These are phyloP conservation scores for Amanita exitialis DNA, from an alignment of 768 basidiomycete species.

Conservation along the genomic window DNA sequence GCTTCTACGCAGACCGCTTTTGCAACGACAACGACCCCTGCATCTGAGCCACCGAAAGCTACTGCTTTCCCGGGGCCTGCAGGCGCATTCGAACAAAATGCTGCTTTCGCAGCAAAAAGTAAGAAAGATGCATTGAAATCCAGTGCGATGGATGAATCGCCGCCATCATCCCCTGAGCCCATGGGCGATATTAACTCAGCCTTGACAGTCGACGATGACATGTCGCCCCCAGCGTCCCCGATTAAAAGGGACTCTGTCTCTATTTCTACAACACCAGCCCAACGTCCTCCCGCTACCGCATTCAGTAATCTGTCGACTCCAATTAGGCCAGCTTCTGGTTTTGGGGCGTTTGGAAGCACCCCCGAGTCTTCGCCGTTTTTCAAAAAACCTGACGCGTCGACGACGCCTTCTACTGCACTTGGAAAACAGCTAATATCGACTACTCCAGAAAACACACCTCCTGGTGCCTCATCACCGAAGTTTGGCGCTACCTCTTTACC, in stretches of 20 bases:
- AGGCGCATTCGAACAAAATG: too few species aligned
- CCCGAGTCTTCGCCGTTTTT: slow-evolving; percentile 46
- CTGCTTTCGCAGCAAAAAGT: too few species aligned
- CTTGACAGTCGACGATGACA: slow-evolving; percentile 5
- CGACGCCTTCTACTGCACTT: slow-evolving; percentile 29
- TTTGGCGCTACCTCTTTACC: slow-evolving; percentile 31
- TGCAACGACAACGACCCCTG: not conserved
- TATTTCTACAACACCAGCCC: slow-evolving; percentile 1
- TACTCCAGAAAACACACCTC: slow-evolving; percentile 10
- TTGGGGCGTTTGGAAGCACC: slow-evolving; percentile 38
- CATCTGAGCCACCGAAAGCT: not conserved
- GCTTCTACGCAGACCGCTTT: slow-evolving; percentile 8
- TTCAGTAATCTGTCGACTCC: slow-evolving; percentile 22
- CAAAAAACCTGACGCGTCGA: slow-evolving; percentile 24
- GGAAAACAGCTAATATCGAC: slow-evolving; percentile 3
- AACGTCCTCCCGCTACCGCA: slow-evolving; percentile 10
- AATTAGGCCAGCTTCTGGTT: slow-evolving; percentile 30
- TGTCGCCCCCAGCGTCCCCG: slow-evolving; percentile 9
- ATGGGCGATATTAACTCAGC: not conserved
- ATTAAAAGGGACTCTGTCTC: slow-evolving; percentile 6
- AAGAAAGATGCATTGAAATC: not conserved
- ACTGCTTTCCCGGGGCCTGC: too few species aligned
- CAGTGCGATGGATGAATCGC: slow-evolving; percentile 9
- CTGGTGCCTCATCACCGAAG: slow-evolving; percentile 18
- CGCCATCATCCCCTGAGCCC: slow-evolving; percentile 19